Percentiles rank a stretch among this genome's conserved stretches.
These are phyloP conservation scores for Lindgomyces ingoldianus DNA, from an alignment of 495 filamentous ascomycete genomes.

Conservation along the genomic window DNA sequence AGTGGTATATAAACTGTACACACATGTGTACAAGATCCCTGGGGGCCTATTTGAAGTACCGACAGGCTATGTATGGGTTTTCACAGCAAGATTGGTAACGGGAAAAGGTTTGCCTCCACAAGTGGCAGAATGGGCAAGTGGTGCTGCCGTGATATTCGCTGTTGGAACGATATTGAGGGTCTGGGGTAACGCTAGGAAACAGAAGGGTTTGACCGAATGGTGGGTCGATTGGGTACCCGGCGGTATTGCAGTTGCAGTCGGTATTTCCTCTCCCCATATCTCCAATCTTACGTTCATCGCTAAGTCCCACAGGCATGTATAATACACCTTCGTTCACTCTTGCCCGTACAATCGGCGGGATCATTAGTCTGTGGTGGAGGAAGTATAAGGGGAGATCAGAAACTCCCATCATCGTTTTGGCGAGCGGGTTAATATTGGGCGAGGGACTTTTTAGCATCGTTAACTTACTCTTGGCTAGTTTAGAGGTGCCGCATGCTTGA, in stretches of 20 bases:
- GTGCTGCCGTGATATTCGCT: constrained; percentile 69
- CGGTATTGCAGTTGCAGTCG: constrained; percentile 92
- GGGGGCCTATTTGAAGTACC: constrained; percentile 90
- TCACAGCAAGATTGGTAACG: constrained; percentile 91
- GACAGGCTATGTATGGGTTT: constrained; percentile 94
- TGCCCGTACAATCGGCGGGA: constrained; percentile 80
- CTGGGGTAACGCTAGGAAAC: constrained; percentile 46
- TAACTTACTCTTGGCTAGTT: constrained; percentile 81
- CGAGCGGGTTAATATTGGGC: constrained; percentile 83
- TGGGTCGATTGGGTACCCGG: constrained; percentile 73
- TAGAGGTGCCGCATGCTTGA: constrained; percentile 58
- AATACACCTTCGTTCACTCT: constrained; percentile 95
- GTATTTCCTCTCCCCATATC: constrained; percentile 44
- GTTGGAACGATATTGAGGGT: constrained; percentile 68
- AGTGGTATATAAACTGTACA: constrained; percentile 88
- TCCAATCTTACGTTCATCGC: not conserved
- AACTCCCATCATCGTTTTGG: constrained; percentile 64
- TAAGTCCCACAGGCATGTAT: constrained; percentile 71
- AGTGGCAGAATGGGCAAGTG: constrained; percentile 74
- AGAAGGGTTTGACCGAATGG: constrained; percentile 50
- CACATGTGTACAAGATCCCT: constrained; percentile 82
- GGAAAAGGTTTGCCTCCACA: constrained; percentile 83
- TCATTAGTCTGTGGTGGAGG: constrained; percentile 82
- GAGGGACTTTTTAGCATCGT: constrained; percentile 94
- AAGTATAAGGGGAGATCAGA: constrained; percentile 50